A percentile compares a stretch with the other conserved stretches of the same genome.
phyloP scores from a whole-genome alignment of 2,329 filamentous ascomycete genomes.

The Pestalotiopsis sp. region DNA sequence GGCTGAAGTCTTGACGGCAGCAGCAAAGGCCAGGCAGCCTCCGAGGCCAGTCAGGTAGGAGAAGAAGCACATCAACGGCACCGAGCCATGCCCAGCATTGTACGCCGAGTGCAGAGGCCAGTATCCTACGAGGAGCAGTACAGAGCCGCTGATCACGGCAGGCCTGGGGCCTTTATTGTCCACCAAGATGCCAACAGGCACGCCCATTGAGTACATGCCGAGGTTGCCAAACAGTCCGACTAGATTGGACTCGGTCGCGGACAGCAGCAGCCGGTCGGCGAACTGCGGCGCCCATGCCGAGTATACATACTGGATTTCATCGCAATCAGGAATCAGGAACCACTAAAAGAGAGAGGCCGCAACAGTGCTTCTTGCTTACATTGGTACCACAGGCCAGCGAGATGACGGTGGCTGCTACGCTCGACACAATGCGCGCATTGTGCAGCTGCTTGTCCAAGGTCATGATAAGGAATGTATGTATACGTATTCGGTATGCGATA shows the following conservation, averaged over 20 bases:
- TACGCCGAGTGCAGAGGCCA: conserved; percentile 84
- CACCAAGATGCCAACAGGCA: conserved; percentile 86
- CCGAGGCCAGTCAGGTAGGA: conserved; percentile 86
- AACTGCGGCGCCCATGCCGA: conserved; percentile 98
- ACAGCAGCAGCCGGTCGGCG: conserved; percentile 81
- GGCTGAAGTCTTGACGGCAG: conserved; percentile 83
- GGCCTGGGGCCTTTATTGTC: conserved; percentile 81
- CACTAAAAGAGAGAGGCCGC: neutral
- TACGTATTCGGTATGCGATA: conserved; percentile 1
- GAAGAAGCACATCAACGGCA: conserved; percentile 74
- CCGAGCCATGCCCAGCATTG: conserved; percentile 64
- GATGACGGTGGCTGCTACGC: conserved; percentile 81
- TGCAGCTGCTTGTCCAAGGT: conserved; percentile 55
- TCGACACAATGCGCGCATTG: conserved; percentile 76
- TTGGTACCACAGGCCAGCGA: conserved; percentile 92
- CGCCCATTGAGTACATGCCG: conserved; percentile 91
- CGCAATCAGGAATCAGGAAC: conserved; percentile 15
- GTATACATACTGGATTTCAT: conserved; percentile 81
- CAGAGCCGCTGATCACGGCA: conserved; percentile 74
- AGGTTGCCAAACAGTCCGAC: conserved; percentile 86
- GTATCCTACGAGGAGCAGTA: conserved; percentile 79
- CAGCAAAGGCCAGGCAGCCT: conserved; percentile 88
- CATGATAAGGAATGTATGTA: conserved; percentile 24
- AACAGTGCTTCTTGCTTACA: conserved; percentile 51
- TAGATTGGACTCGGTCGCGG: conserved; percentile 90